Evolutionary conservation across 331 rosid genomes (phyloP).

Genomic region (Phaseolus coccineus): DNA sequence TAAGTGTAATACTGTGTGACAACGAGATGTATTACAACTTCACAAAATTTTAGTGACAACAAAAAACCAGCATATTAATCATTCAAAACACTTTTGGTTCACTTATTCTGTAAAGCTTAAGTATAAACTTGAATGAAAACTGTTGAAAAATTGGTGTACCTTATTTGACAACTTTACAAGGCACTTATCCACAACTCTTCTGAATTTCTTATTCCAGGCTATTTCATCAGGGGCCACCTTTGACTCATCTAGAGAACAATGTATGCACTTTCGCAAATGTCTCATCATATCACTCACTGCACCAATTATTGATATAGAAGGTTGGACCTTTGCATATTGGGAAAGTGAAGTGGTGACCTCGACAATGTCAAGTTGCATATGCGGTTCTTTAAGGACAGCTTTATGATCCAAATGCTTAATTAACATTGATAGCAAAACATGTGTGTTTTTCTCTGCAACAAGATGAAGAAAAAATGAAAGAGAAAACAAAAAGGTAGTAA

Average conservation of each 20-base stretch:
- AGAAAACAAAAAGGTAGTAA: constrained; percentile 7
- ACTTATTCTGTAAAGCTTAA: constrained; percentile 14
- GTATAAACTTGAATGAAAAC: constrained; percentile 32
- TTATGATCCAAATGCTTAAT: constrained; percentile 95
- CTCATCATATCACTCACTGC: constrained; percentile 87
- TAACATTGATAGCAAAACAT: constrained; percentile 78
- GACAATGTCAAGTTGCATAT: constrained; percentile 85
- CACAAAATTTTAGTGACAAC: constrained; percentile 18
- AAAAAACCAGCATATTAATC: constrained; percentile 19
- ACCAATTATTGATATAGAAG: constrained; percentile 74
- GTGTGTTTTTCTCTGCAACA: constrained; percentile 80
- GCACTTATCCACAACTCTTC: constrained; percentile 84
- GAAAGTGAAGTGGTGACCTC: constrained; percentile 79
- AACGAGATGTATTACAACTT: neutral
- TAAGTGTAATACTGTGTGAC: constrained; percentile 33
- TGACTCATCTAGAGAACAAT: constrained; percentile 69
- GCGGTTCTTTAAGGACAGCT: constrained; percentile 77
- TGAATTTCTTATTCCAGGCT: constrained; percentile 73
- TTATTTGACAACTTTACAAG: constrained; percentile 80
- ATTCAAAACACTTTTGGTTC: constrained; percentile 27
- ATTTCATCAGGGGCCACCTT: constrained; percentile 58
- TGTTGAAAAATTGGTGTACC: constrained; percentile 54
- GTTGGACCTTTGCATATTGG: constrained; percentile 71
- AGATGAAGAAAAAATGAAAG: constrained; percentile 20
- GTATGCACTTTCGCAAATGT: constrained; percentile 87